Evolutionary conservation across 371 early-diverging fungal species (phyloP).

Genomic region (Aphelidium insulamus): DNA sequence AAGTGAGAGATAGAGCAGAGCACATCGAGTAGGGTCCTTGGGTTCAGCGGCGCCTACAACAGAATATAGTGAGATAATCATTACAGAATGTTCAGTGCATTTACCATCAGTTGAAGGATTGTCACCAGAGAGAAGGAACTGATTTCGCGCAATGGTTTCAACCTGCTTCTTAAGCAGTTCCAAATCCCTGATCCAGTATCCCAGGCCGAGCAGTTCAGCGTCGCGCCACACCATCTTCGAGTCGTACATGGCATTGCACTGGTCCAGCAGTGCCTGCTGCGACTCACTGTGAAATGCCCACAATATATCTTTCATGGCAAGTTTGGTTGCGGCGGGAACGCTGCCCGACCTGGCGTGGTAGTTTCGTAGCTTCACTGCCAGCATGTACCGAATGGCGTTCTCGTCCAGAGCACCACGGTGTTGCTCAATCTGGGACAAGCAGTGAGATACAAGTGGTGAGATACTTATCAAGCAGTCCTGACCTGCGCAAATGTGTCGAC

Average conservation of each 20-base stretch:
- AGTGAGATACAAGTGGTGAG: too few relatives aligned
- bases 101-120: too few relatives aligned
- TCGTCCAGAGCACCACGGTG: constrained; percentile 56
- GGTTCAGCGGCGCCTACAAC: too few relatives aligned
- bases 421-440: constrained; percentile 44
- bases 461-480: too few relatives aligned
- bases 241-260: background rate
- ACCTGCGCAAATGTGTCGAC: too few relatives aligned
- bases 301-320: constrained; percentile 44
- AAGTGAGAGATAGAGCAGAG: constrained; percentile 65
- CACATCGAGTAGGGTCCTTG: constrained; percentile 59
- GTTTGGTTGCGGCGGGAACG: constrained; percentile 11
- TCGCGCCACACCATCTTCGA: background rate
- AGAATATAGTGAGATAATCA: too few relatives aligned
- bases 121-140: too few relatives aligned
- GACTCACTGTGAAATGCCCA: constrained; percentile 82
- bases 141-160: constrained; percentile 65
- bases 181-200: constrained; percentile 28
- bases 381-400: constrained; percentile 63
- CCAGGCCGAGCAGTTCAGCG: background rate
- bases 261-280: constrained; percentile 22
- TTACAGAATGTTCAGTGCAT: too few relatives aligned
- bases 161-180: constrained; percentile 32
- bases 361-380: constrained; percentile 42
- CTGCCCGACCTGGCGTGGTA: constrained; percentile 21